Evolutionary conservation across 1,284 basidiomycete species (phyloP), one percentile per base, ranked within the genome.

Genomic region (Irpex lacteus): DNA sequence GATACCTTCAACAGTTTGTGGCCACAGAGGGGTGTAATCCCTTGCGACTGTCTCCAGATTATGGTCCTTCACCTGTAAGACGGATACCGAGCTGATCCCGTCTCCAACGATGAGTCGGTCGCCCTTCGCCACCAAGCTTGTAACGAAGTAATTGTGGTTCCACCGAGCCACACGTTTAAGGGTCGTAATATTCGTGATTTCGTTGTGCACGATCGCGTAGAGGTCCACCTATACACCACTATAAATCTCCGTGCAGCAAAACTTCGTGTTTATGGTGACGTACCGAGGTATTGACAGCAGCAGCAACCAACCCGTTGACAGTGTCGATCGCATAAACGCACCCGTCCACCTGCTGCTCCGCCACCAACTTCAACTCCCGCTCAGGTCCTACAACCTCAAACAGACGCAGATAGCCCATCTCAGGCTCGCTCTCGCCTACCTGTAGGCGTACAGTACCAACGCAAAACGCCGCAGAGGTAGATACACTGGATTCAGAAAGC

Each of bases 61-160:
- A 1, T 63, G 71, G 4, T 75, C 80, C 7, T 52, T 37, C 34
- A 90, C 73, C 56, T 84, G 82, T 15, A 97, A 77, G 3, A 94
- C 73, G 4, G 93, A 90, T 8, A 98, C 82, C 1, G 94, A 96
- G 71, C 88, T 86, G 62, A 97, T 86, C 1, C 90, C 89, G 72
- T 98, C 96, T 19, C 93, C 93, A 11, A 90, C 83, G 15, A 85
- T 84, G 60, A 88, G 75, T 66, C 72, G 82, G 70, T 88, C 76
- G 1, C 77, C 81, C 59, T 80, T 81, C 5, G 81, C 78, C 1
- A 82, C 83, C 58, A 90, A 74, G 66, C 80, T 89, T n/a, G 82
- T 86, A 8, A 95, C 85, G 61, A 93, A 71, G 74, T 95, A 95
- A 63, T 90, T 93, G 70, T 92, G 91, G 66, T 91, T 87, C 87